These are phyloP conservation scores for Hypoxylon trugodes DNA, from an alignment of 495 filamentous ascomycete genomes.

Conservation along the genomic window DNA sequence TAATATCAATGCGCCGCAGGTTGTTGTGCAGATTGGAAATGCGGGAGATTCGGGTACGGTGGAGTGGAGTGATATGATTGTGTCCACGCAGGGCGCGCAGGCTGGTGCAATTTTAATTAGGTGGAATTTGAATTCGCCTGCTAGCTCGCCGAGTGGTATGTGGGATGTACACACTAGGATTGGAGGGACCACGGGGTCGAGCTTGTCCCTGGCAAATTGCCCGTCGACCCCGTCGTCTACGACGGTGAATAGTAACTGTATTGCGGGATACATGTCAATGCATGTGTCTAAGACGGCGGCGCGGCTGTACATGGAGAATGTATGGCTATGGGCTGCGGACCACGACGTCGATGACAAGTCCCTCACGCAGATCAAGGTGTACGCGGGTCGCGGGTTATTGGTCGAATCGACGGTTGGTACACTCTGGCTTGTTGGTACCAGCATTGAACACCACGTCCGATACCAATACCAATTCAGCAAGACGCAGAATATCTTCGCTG, in stretches of 20 bases:
- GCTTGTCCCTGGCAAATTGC: constrained; percentile 76
- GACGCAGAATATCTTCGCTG: constrained; percentile 70
- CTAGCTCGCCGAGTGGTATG: constrained; percentile 73
- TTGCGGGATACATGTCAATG: constrained; percentile 73
- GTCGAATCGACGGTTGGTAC: constrained; percentile 63
- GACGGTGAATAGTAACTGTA: constrained; percentile 63
- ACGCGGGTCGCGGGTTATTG: constrained; percentile 71
- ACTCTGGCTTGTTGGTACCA: constrained; percentile 64
- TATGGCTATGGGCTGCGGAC: constrained; percentile 76
- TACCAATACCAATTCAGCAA: constrained; percentile 82
- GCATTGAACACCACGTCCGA: constrained; percentile 74
- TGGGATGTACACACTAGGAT: constrained; percentile 92
- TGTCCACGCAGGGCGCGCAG: constrained; percentile 74
- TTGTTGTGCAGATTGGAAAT: constrained; percentile 77
- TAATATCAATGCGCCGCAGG: constrained; percentile 68
- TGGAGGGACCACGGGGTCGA: constrained; percentile 80
- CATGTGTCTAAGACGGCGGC: constrained; percentile 67
- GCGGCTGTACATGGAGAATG: constrained; percentile 70
- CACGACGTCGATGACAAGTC: constrained; percentile 73
- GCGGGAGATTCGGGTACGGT: constrained; percentile 74
- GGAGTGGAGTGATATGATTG: constrained; percentile 82
- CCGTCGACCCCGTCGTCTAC: constrained; percentile 64
- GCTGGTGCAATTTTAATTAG: constrained; percentile 86
- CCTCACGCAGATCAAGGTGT: constrained; percentile 71
- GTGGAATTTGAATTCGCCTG: constrained; percentile 77